Evolutionary conservation across 1,284 basidiomycete species (phyloP), one percentile per base, ranked within the genome.

Genomic region (Sphaerobolus stellatus): DNA sequence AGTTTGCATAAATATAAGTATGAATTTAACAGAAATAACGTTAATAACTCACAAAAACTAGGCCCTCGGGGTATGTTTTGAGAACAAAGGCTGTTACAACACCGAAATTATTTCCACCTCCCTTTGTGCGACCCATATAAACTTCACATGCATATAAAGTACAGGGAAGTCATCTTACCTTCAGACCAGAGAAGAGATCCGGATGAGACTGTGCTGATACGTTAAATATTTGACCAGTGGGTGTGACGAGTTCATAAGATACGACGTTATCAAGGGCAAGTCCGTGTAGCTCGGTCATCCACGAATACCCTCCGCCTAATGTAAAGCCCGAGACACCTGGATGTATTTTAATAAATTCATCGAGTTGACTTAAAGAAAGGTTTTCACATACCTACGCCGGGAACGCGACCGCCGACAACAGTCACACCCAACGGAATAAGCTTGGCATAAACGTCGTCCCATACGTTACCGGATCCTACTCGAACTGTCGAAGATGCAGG

Each of bases 131-230:
- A n/a, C n/a, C n/a, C n/a, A n/a, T n/a, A n/a, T n/a, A n/a, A n/a
- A n/a, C n/a, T n/a, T n/a, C n/a, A n/a, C n/a, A n/a, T n/a, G n/a
- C n/a, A n/a, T n/a, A n/a, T n/a, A n/a, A n/a, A n/a, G n/a, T n/a
- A n/a, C n/a, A n/a, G n/a, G n/a, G n/a, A n/a, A n/a, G n/a, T n/a
- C n/a, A n/a, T n/a, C n/a, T n/a, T n/a, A n/a, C n/a, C n/a, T n/a
- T n/a, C 7, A 40, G n/a, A 38, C 25, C 43, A 24, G 25, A 45
- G 16, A 45, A 20, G n/a, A 45, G n/a, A 16, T 20, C 43, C 16
- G 18, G 18, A 16, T 68, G 62, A 16, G 83, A 73, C 76, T 71
- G 40, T 18, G 51, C 27, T 4, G 60, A 60, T 1, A 63, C 60
- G 11, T 33, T 54, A 16, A 38, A 57, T 5, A 64, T 34, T 2